Conservation (phyloP, 352 stramenopile genomes). For the Phytophthora fragariaefolia region DNA sequence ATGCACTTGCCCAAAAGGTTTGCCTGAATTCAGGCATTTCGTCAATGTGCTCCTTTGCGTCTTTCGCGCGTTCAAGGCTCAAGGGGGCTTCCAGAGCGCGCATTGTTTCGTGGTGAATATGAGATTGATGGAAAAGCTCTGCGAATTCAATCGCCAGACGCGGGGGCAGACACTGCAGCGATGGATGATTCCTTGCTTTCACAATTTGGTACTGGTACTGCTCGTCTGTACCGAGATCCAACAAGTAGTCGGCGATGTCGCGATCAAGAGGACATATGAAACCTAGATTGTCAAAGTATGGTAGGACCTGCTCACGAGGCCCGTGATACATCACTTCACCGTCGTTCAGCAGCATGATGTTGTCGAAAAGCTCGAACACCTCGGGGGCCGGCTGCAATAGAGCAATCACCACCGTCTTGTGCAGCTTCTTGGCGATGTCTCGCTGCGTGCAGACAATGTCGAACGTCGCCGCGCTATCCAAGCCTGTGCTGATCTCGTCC, state of each 20-base stretch:
- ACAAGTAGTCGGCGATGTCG: slow-evolving; percentile 47
- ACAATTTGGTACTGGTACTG: slow-evolving; percentile 29
- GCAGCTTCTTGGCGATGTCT: slow-evolving; percentile 43
- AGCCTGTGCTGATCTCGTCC: slow-evolving; percentile 91
- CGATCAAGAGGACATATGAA: slow-evolving; percentile 40
- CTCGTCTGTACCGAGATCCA: slow-evolving; percentile 40
- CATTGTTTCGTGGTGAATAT: slow-evolving; percentile 32
- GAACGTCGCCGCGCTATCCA: slow-evolving; percentile 87
- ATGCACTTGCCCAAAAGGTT: slow-evolving; percentile 57
- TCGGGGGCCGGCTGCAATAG: slow-evolving; percentile 90
- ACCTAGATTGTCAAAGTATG: slow-evolving; percentile 59
- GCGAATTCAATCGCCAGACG: slow-evolving; percentile 20
- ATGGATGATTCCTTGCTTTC: slow-evolving; percentile 9
- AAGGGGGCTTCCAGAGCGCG: slow-evolving; percentile 64
- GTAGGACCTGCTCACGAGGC: slow-evolving; percentile 29
- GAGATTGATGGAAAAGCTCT: slow-evolving; percentile 21
- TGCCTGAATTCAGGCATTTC: slow-evolving; percentile 35
- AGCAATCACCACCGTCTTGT: slow-evolving; percentile 61
- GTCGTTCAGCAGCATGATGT: slow-evolving; percentile 69
- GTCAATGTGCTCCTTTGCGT: slow-evolving; percentile 52
- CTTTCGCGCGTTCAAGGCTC: not conserved
- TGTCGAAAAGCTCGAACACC: slow-evolving; percentile 92
- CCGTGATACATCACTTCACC: slow-evolving; percentile 54
- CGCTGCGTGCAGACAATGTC: slow-evolving; percentile 77
- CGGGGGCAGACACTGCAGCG: slow-evolving; percentile 1